phyloP scores from a whole-genome alignment of 177 flowering plant genomes.

The Vitis hybrid region DNA sequence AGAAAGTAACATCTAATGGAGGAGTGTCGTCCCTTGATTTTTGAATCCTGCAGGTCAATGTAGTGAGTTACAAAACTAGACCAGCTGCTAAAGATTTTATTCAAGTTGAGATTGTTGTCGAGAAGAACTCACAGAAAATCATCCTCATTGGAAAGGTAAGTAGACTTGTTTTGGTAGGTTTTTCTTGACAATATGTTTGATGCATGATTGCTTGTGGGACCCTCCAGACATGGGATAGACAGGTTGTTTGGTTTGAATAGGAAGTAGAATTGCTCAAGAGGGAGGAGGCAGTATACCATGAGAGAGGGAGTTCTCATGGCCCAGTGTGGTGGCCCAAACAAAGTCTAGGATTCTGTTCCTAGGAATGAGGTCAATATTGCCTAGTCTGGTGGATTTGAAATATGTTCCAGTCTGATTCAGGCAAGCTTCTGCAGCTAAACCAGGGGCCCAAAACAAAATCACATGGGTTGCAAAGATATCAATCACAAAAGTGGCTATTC shows the following conservation, averaged over 20 bases:
- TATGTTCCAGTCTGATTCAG: too few relatives aligned
- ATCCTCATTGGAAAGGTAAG: slow-evolving; percentile 93
- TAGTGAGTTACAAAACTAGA: slow-evolving; percentile 76
- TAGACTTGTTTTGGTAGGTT: not conserved
- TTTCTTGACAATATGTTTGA: not conserved
- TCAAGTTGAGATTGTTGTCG: slow-evolving; percentile 88
- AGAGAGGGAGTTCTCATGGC: too few relatives aligned
- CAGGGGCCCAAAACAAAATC: too few relatives aligned
- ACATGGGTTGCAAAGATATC: too few relatives aligned
- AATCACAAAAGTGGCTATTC: too few relatives aligned
- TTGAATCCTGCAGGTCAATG: slow-evolving; percentile 69
- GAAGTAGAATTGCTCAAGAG: too few relatives aligned
- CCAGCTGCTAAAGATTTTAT: slow-evolving; percentile 91
- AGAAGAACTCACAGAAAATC: slow-evolving; percentile 88
- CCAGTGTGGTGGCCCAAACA: too few relatives aligned
- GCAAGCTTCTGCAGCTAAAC: too few relatives aligned
- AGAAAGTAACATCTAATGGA: not conserved
- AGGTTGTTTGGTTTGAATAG: not conserved
- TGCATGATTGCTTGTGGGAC: not conserved
- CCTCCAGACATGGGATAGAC: not conserved
- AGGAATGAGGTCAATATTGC: too few relatives aligned
- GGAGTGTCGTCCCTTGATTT: not conserved
- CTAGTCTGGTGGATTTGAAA: too few relatives aligned
- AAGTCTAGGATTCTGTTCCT: too few relatives aligned
- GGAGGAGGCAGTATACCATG: too few relatives aligned